Evolutionary conservation across 176 grass and related monocot genomes (phyloP).

Genomic region (Calamus simplicifolius): DNA sequence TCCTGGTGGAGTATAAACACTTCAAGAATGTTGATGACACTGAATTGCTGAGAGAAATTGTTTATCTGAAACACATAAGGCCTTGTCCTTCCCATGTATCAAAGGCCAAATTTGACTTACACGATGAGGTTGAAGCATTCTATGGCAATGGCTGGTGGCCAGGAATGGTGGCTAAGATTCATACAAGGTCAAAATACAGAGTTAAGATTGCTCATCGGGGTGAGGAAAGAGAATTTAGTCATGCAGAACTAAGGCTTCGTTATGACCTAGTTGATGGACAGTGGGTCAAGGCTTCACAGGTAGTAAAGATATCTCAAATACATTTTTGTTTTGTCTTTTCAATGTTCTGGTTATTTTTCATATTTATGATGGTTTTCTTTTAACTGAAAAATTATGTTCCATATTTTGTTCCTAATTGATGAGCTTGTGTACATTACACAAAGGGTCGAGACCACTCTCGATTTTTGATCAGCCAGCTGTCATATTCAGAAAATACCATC

Average conservation of each 20-base stretch:
- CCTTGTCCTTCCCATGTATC: constrained; percentile 31
- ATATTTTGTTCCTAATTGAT: no score
- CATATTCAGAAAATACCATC: no score
- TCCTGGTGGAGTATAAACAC: constrained; percentile 47
- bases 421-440: no score
- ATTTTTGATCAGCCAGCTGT: no score
- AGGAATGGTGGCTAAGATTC: constrained; percentile 38
- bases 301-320: constrained; percentile 26
- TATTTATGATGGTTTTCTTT: background rate
- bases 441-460: no score
- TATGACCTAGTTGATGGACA: constrained; percentile 45
- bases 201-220: constrained; percentile 31
- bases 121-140: constrained; percentile 62
- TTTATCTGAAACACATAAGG: constrained; percentile 49
- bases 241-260: constrained; percentile 40
- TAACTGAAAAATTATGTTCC: no score
- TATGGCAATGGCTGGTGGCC: constrained; percentile 49
- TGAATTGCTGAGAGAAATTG: constrained; percentile 30
- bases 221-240: constrained; percentile 40
- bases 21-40: constrained; percentile 8
- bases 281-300: constrained; percentile 45
- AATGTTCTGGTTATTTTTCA: constrained; percentile 4
- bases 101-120: constrained; percentile 27
- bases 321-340: background rate
- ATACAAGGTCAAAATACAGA: constrained; percentile 24